Evolutionary conservation across 768 basidiomycete species (phyloP), one percentile per base, ranked within the genome.

Genomic region (Termitomyces sp.): DNA sequence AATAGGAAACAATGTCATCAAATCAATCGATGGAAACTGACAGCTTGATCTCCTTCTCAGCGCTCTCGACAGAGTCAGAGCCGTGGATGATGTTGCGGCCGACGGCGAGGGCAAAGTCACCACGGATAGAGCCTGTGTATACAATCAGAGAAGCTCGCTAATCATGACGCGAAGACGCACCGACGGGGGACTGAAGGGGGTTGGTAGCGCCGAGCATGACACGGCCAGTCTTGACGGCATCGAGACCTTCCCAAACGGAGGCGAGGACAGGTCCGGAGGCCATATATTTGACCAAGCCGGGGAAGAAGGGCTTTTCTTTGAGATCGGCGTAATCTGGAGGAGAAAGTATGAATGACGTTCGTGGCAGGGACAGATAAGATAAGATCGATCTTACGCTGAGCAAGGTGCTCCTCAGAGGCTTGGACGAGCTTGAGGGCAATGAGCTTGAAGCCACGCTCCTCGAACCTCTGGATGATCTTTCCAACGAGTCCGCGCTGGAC

Each of bases 401-500:
- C 89, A 68, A 99, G 92, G 76, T 94, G 95, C 66, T 81, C 82
- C 57, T 80, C 74, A 61, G 86, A 80, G 40, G 97, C 80, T 43
- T 87, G 84, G 58, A 86, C 86, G 69, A 98, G 80, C 80, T 99
- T 98, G 69, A 98, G 79, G 56, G 96, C 96, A 68, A 89, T 79
- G 70, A 98, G 88, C 82, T 98, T 97, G 87, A 85, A 99, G 63
- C 97, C 97, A 63, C 96, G 93, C 79, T 89, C 86, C 84, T 99
- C 97, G 75, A 99, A 98, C 65, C 96, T 85, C 68, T 81, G 66
- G 75, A 96, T 91, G 85, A 98, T 98, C 78, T 93, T 88, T 70
- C 93, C 96, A 71, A 95, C 80, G 75, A 98, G 89, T 63, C 81
- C 86, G 66, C 97, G 91, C 77, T 98, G 94, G 78, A 99, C 97